Percentiles rank a stretch among this genome's conserved stretches.
Evolutionary conservation across 2,329 filamentous ascomycete genomes (phyloP).

Genomic region (Ustulina deusta): DNA sequence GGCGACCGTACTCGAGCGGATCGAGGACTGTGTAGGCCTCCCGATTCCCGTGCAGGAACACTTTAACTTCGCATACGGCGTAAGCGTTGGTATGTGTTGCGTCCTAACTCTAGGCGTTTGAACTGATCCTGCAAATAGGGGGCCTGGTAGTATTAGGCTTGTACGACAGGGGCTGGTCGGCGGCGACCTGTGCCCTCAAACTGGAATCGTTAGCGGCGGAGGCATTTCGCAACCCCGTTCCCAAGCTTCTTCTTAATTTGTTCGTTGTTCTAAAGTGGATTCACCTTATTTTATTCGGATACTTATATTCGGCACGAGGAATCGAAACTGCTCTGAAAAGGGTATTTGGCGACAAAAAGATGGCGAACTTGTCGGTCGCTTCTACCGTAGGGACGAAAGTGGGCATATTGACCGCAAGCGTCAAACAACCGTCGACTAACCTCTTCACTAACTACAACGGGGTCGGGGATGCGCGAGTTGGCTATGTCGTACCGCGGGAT

Average conservation of each 20-base stretch:
- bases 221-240: slow-evolving; percentile 1
- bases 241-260: neutral
- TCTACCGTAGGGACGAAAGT: slow-evolving; percentile 3
- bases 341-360: slow-evolving; percentile 8
- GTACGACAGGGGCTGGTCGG: slow-evolving; percentile 6
- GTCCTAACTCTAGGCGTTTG: too few relatives aligned
- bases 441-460: slow-evolving; percentile 13
- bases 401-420: slow-evolving; percentile 1
- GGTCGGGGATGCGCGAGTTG: neutral
- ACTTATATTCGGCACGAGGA: neutral
- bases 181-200: neutral
- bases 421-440: neutral
- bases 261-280: slow-evolving; percentile 6
- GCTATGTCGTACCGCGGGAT: neutral
- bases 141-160: slow-evolving; percentile 1
- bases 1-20: neutral
- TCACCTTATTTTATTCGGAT: slow-evolving; percentile 4
- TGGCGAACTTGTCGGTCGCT: slow-evolving; percentile 2
- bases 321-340: slow-evolving; percentile 9
- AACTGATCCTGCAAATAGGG: too few relatives aligned
- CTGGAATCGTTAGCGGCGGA: slow-evolving; percentile 8
- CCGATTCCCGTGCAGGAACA: slow-evolving; percentile 4
- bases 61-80: slow-evolving; percentile 3
- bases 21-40: slow-evolving; percentile 7
- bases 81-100: slow-evolving; percentile 1